Evolutionary conservation across 2,329 filamentous ascomycete species (phyloP).

Genomic region (Annulohypoxylon truncatum): DNA sequence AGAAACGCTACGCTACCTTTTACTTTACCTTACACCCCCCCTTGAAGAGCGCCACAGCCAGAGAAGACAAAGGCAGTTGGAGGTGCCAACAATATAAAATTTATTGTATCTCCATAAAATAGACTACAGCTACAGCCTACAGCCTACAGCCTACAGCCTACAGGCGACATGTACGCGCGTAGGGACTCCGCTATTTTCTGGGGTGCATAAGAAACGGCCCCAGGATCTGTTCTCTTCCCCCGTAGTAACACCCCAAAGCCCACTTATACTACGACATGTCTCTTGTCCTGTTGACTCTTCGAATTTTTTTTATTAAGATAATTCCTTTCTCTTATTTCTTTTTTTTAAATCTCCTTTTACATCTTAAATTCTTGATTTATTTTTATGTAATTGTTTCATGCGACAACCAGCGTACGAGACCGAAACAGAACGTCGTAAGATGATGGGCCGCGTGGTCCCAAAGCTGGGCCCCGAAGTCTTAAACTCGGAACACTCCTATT

Average conservation of each 20-base stretch:
- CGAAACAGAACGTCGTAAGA: background rate
- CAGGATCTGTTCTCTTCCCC: constrained; percentile 27
- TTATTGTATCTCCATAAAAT: constrained; percentile 39
- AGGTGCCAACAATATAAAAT: constrained; percentile 29
- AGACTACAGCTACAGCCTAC: constrained; percentile 35
- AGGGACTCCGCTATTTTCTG: constrained; percentile 34
- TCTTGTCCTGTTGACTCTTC: background rate
- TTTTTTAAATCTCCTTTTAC: background rate
- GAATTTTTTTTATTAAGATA: background rate
- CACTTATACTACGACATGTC: constrained; percentile 28
- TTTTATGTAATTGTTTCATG: constrained; percentile 19
- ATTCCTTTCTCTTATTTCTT: background rate
- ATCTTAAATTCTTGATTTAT: background rate
- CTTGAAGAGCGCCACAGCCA: constrained; percentile 11
- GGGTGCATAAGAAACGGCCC: constrained; percentile 38
- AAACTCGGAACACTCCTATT: constrained; percentile 14
- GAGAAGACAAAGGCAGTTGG: constrained; percentile 4
- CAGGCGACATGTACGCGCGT: constrained; percentile 26
- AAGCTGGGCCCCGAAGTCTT: constrained; percentile 6
- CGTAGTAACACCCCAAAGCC: constrained; percentile 28
- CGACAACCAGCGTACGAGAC: background rate
- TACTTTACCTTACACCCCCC: constrained; percentile 1
- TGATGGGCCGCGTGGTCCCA: constrained; percentile 22
- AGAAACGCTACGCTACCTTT: constrained; percentile 5
- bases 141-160: constrained; percentile 30